A percentile compares a stretch with the other conserved stretches of the same genome.
phyloP scores from a whole-genome alignment of 2,329 filamentous ascomycete species.

The Neodidymelliopsis sp. region DNA sequence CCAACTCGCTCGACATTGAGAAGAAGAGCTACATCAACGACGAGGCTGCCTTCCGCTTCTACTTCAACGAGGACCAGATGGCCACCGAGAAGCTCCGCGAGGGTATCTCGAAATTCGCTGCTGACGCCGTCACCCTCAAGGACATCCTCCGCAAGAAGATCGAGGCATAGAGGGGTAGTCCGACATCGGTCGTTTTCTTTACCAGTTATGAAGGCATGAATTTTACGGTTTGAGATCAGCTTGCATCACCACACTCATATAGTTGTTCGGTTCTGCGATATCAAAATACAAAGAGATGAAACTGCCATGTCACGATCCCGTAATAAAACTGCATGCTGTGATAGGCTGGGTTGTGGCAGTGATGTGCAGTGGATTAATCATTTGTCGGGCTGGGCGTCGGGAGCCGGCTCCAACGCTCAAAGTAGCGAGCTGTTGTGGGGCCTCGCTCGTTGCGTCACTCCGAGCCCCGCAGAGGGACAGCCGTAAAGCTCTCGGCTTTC shows the following conservation, averaged over 20 bases:
- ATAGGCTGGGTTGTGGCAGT: constrained; percentile 19
- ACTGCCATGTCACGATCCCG: constrained; percentile 1
- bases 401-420: constrained; percentile 16
- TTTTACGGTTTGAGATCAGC: constrained; percentile 25
- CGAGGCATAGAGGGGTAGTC: constrained; percentile 43
- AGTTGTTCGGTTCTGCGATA: constrained; percentile 25
- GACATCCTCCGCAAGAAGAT: constrained; percentile 90
- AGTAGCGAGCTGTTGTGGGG: constrained; percentile 26
- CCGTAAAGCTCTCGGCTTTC: constrained; percentile 30
- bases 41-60: constrained; percentile 93
- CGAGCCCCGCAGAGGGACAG: constrained; percentile 40
- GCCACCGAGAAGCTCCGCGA: constrained; percentile 98
- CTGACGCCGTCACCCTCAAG: constrained; percentile 94
- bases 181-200: constrained; percentile 36
- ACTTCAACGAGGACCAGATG: constrained; percentile 99
- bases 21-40: constrained; percentile 91
- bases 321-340: constrained; percentile 2
- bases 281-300: constrained; percentile 25
- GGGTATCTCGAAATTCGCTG: constrained; percentile 99
- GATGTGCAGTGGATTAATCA: constrained; percentile 36
- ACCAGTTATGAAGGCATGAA: constrained; percentile 31
- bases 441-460: constrained; percentile 42
- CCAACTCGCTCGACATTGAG: constrained; percentile 74
- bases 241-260: constrained; percentile 18
- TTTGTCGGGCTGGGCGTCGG: constrained; percentile 30